Conservation (phyloP, 176 grass and related monocot genomes). For the Melocanna baccifera region DNA sequence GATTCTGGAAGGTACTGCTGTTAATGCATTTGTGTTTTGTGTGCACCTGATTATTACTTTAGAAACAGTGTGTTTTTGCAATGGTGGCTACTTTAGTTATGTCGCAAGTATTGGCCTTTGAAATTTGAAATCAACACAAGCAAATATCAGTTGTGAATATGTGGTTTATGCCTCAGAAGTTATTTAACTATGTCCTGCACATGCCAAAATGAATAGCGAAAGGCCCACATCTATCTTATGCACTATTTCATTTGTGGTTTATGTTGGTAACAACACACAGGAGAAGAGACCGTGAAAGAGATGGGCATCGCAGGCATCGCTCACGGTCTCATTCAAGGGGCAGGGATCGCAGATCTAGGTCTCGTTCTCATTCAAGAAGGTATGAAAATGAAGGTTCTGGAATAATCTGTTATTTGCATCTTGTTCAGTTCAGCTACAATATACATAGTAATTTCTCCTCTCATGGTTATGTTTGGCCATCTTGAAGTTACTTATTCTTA, state of each 20-base stretch:
- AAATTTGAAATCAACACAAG: background rate
- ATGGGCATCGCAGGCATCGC: constrained; percentile 62
- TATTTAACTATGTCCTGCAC: constrained; percentile 17
- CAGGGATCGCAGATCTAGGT: constrained; percentile 64
- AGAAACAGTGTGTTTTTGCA: background rate
- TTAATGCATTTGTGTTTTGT: constrained; percentile 8
- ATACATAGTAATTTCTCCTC: background rate
- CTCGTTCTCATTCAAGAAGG: constrained; percentile 77
- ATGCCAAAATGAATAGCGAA: background rate
- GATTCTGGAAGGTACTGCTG: constrained; percentile 44
- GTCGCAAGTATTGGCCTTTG: background rate
- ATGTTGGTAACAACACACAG: constrained; percentile 38
- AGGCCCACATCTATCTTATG: background rate
- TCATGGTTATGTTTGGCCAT: background rate
- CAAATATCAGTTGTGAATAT: background rate
- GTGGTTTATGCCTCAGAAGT: background rate
- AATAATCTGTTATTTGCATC: background rate
- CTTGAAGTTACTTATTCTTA: background rate
- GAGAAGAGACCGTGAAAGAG: constrained; percentile 70
- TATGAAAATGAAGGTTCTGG: constrained; percentile 21
- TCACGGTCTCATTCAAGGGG: constrained; percentile 66
- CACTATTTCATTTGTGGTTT: background rate
- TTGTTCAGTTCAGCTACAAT: constrained; percentile 1
- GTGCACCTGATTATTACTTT: background rate
- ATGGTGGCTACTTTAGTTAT: constrained; percentile 2